These are phyloP conservation scores for Musa beccarii DNA, from an alignment of 176 grass and related monocot genomes.

Conservation along the genomic window DNA sequence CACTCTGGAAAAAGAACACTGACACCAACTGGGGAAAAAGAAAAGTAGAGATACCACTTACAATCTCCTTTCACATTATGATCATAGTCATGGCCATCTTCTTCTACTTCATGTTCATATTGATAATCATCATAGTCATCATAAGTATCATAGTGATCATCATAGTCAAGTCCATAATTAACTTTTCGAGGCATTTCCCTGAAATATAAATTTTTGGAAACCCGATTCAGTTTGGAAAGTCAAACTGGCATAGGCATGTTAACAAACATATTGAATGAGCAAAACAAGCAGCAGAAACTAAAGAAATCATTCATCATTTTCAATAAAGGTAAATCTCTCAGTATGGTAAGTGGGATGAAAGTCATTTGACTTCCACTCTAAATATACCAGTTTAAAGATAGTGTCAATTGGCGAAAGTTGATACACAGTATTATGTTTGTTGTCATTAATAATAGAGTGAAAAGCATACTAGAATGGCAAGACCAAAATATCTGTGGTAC, in stretches of 20 bases:
- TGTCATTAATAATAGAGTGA: no score
- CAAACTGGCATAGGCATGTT: background rate
- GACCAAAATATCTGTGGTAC: no score
- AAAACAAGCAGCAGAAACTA: background rate
- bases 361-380: no score
- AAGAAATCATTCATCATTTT: background rate
- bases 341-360: background rate
- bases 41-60: slow-evolving; percentile 15
- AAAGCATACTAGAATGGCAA: no score
- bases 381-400: no score
- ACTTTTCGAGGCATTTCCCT: slow-evolving; percentile 82
- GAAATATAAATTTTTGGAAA: slow-evolving; percentile 5
- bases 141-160: slow-evolving; percentile 40
- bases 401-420: no score
- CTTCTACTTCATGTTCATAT: slow-evolving; percentile 13
- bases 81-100: background rate
- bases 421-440: no score
- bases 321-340: background rate
- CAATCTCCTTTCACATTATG: slow-evolving; percentile 26
- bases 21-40: background rate
- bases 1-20: background rate
- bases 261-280: background rate
- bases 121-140: slow-evolving; percentile 53
- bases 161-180: slow-evolving; percentile 44
- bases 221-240: background rate